Conservation (phyloP, 2,329 filamentous ascomycete genomes). For the Kalmusia sp. region DNA sequence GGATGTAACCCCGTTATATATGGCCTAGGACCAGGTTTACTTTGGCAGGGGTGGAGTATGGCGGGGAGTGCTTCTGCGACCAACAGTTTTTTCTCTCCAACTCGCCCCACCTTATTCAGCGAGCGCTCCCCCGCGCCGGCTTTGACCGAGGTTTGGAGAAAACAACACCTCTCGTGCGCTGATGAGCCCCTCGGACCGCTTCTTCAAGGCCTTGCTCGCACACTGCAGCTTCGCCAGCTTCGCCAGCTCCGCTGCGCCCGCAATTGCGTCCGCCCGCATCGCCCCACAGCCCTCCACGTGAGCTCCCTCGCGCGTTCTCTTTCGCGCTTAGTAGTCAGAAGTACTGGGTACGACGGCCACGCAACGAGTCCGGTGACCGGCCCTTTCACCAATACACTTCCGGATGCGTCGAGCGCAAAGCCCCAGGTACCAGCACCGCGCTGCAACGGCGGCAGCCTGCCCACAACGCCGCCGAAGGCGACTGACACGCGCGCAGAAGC, state of each 20-base stretch:
- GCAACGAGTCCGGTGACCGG: constrained; percentile 19
- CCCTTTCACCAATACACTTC: constrained; percentile 23
- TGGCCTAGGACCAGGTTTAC: constrained; percentile 47
- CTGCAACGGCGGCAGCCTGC: constrained; percentile 10
- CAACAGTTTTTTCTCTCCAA: background rate
- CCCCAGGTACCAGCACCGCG: constrained; percentile 31
- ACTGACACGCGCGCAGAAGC: constrained; percentile 25
- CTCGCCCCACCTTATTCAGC: background rate
- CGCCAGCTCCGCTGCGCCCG: background rate
- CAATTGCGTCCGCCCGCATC: background rate
- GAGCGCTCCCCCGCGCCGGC: background rate
- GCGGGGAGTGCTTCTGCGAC: constrained; percentile 64
- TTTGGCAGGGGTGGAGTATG: constrained; percentile 66
- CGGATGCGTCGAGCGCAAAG: constrained; percentile 38
- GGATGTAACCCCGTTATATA: constrained; percentile 63
- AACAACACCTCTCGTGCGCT: background rate
- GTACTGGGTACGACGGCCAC: constrained; percentile 1
- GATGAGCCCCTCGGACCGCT: background rate
- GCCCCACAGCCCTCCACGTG: constrained; percentile 3
- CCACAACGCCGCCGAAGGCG: constrained; percentile 12
- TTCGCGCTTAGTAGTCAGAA: background rate
- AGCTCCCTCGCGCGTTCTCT: background rate
- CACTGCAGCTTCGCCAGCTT: background rate
- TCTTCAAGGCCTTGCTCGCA: background rate
- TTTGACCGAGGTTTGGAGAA: background rate